phyloP scores from a whole-genome alignment of 2,329 filamentous ascomycete genomes.

The Shiraia bambusicola region DNA sequence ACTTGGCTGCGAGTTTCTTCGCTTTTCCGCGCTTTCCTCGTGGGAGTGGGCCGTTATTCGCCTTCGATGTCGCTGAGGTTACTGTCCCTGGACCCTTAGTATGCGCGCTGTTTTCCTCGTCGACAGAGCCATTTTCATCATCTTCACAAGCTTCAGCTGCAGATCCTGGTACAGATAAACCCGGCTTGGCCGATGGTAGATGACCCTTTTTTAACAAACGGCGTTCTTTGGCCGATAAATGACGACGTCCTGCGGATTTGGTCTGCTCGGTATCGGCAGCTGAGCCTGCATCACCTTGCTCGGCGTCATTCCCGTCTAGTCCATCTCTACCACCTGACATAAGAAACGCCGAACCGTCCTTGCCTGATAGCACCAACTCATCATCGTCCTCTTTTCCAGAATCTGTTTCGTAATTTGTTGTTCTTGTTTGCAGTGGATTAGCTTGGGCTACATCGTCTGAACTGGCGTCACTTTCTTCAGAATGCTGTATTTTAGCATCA shows the following conservation, averaged over 20 bases:
- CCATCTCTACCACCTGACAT: slow-evolving; percentile 16
- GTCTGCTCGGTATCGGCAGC: slow-evolving; percentile 32
- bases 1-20: slow-evolving; percentile 86
- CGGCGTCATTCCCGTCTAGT: slow-evolving; percentile 9
- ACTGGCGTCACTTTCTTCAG: slow-evolving; percentile 43
- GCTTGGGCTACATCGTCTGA: slow-evolving; percentile 31
- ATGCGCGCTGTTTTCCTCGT: slow-evolving; percentile 16
- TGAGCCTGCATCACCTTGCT: slow-evolving; percentile 30
- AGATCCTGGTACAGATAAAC: slow-evolving; percentile 15
- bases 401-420: too few species aligned
- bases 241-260: slow-evolving; percentile 27
- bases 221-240: slow-evolving; percentile 44
- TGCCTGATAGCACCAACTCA: slow-evolving; percentile 20
- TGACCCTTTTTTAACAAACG: slow-evolving; percentile 43
- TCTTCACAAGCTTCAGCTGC: slow-evolving; percentile 18
- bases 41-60: slow-evolving; percentile 39
- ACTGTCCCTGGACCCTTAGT: slow-evolving; percentile 29
- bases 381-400: slow-evolving; percentile 21
- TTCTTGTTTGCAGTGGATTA: slow-evolving; percentile 45
- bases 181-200: slow-evolving; percentile 14
- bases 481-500: slow-evolving; percentile 42
- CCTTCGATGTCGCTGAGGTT: slow-evolving; percentile 31
- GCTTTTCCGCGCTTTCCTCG: slow-evolving; percentile 80
- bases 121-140: slow-evolving; percentile 37
- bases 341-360: slow-evolving; percentile 4